Percentiles rank a stretch among this genome's conserved stretches.
phyloP scores from a whole-genome alignment of 2,329 filamentous ascomycete species.

The Helminthosporium solani region DNA sequence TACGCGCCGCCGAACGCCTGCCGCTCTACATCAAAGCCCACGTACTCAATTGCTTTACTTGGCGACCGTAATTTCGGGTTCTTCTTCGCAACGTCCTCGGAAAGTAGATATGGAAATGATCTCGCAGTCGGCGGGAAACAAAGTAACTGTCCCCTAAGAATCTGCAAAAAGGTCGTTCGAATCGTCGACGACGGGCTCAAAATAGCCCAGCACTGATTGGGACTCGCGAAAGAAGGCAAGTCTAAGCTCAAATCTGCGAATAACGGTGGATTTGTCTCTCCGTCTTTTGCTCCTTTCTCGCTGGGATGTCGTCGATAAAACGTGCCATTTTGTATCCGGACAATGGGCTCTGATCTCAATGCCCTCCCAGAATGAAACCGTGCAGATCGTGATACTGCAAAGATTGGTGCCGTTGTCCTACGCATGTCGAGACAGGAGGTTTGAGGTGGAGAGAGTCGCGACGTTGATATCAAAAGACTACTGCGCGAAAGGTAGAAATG shows the following conservation, averaged over 20 bases:
- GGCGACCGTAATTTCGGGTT: slow-evolving; percentile 59
- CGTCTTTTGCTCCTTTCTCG: slow-evolving; percentile 29
- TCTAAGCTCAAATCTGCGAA: slow-evolving; percentile 71
- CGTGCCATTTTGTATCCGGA: slow-evolving; percentile 61
- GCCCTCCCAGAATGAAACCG: slow-evolving; percentile 15
- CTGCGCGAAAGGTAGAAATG: slow-evolving; percentile 11
- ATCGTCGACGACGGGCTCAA: slow-evolving; percentile 76
- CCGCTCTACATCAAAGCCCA: slow-evolving; percentile 81
- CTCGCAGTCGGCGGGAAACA: slow-evolving; percentile 74
- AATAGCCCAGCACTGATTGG: slow-evolving; percentile 73
- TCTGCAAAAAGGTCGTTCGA: slow-evolving; percentile 79
- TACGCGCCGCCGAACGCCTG: slow-evolving; percentile 66
- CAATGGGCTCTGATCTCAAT: slow-evolving; percentile 27
- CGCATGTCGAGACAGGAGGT: slow-evolving; percentile 28
- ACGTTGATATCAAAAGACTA: slow-evolving; percentile 4
- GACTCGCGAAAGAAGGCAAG: slow-evolving; percentile 58
- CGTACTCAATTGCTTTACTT: slow-evolving; percentile 75
- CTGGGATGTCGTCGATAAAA: slow-evolving; percentile 76
- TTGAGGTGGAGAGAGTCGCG: not conserved
- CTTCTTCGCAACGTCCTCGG: slow-evolving; percentile 56
- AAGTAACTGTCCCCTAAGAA: slow-evolving; percentile 73
- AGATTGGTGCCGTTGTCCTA: slow-evolving; percentile 29
- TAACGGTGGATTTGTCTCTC: slow-evolving; percentile 65
- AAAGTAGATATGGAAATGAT: slow-evolving; percentile 75
- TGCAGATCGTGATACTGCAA: slow-evolving; percentile 28